These are phyloP conservation scores for Diplodia scrobiculata DNA, from an alignment of 2,329 filamentous ascomycete genomes.

Conservation along the genomic window DNA sequence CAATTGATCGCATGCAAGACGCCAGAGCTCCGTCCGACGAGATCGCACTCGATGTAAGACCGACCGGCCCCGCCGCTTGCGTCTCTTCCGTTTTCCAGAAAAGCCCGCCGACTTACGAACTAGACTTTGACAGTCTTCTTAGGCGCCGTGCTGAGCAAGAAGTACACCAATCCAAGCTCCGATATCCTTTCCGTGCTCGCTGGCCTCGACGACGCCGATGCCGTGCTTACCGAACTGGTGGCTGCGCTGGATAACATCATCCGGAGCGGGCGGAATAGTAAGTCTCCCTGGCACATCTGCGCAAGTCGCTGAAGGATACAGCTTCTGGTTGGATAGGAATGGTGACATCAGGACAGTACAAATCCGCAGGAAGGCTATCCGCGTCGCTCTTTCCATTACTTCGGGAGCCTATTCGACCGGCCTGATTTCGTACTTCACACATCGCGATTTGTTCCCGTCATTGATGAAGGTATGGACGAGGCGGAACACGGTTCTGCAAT, in stretches of 20 bases:
- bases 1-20: constrained; percentile 68
- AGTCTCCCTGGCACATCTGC: constrained; percentile 41
- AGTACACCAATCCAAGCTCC: constrained; percentile 91
- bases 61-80: constrained; percentile 10
- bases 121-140: constrained; percentile 91
- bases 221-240: constrained; percentile 85
- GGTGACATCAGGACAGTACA: constrained; percentile 57
- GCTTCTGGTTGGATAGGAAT: neutral
- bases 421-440: constrained; percentile 90
- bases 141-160: constrained; percentile 77
- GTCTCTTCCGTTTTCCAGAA: neutral
- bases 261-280: constrained; percentile 70
- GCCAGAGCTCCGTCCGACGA: constrained; percentile 64
- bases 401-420: constrained; percentile 96
- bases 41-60: constrained; percentile 80
- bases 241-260: constrained; percentile 79
- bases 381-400: constrained; percentile 78
- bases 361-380: constrained; percentile 75
- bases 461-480: constrained; percentile 74
- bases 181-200: constrained; percentile 90
- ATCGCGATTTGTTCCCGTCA: constrained; percentile 88
- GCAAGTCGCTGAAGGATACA: neutral
- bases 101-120: constrained; percentile 48
- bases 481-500: neutral
- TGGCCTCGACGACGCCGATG: constrained; percentile 84